These are phyloP conservation scores for Oropetium thomaeum DNA, from an alignment of 176 grass and related monocot genomes.

Conservation along the genomic window DNA sequence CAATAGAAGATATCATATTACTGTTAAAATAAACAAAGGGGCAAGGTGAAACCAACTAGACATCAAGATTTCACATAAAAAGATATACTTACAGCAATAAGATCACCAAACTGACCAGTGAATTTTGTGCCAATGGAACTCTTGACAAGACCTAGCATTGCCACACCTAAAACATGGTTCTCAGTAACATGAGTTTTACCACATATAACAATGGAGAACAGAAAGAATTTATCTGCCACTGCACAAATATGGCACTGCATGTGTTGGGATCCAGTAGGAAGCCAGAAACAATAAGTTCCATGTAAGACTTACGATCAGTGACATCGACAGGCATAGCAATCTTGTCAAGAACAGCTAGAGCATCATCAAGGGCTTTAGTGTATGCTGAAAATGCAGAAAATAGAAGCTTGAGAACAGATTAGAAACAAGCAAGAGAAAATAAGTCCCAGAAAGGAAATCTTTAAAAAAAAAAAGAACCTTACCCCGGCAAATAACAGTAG, in stretches of 20 bases:
- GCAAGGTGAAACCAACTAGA: background rate
- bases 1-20: conserved; percentile 17
- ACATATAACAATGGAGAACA: background rate
- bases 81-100: conserved; percentile 80
- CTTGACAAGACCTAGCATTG: conserved; percentile 80
- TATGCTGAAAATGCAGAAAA: conserved; percentile 42
- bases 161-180: conserved; percentile 39
- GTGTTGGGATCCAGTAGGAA: background rate
- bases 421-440: background rate
- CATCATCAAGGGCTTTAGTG: conserved; percentile 88
- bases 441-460: background rate
- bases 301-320: conserved; percentile 88
- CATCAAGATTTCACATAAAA: background rate
- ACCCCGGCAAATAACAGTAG: conserved; percentile 96
- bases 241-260: background rate
- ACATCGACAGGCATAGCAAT: conserved; percentile 88
- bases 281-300: background rate
- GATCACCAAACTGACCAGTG: conserved; percentile 91
- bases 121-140: conserved; percentile 99
- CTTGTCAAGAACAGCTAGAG: conserved; percentile 82
- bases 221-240: background rate
- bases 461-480: conserved; percentile 10
- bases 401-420: conserved; percentile 25
- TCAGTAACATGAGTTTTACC: conserved; percentile 5
- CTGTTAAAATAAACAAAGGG: conserved; percentile 4